Percentiles rank a stretch among this genome's conserved stretches.
These are phyloP conservation scores for Stephania japonica DNA, from an alignment of 164 flowering plant species.

Conservation along the genomic window DNA sequence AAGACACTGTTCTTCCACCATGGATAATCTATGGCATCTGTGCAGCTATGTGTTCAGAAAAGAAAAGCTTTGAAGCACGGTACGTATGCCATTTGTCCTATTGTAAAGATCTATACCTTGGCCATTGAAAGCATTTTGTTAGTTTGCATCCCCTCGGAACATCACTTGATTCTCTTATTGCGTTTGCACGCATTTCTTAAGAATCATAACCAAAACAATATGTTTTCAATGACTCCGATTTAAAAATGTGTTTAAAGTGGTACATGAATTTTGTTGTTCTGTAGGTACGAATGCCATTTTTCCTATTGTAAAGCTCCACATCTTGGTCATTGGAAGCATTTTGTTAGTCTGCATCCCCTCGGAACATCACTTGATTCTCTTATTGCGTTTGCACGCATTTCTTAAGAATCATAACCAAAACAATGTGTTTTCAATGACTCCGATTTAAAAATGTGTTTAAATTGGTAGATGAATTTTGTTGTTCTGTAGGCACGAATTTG, in stretches of 20 bases:
- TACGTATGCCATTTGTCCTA: slow-evolving; percentile 14
- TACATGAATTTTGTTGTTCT: neutral
- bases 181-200: neutral
- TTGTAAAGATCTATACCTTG: neutral
- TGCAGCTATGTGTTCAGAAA: slow-evolving; percentile 47
- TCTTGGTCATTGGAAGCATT: neutral
- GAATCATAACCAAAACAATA: neutral
- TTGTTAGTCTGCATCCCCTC: neutral
- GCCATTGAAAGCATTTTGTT: neutral
- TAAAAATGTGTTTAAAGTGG: neutral
- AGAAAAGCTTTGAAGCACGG: slow-evolving; percentile 76
- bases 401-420: neutral
- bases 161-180: neutral
- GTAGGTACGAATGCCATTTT: neutral
- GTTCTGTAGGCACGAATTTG: neutral
- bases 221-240: neutral
- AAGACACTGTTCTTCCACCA: slow-evolving; percentile 68
- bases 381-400: neutral
- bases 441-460: neutral
- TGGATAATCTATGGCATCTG: slow-evolving; percentile 70
- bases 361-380: neutral
- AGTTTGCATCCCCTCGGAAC: neutral
- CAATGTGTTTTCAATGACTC: neutral
- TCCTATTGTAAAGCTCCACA: too few species aligned
- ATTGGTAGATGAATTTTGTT: neutral